These are phyloP conservation scores for Apophysomyces ossiformis DNA, from an alignment of 371 early-diverging fungal species.

Conservation along the genomic window DNA sequence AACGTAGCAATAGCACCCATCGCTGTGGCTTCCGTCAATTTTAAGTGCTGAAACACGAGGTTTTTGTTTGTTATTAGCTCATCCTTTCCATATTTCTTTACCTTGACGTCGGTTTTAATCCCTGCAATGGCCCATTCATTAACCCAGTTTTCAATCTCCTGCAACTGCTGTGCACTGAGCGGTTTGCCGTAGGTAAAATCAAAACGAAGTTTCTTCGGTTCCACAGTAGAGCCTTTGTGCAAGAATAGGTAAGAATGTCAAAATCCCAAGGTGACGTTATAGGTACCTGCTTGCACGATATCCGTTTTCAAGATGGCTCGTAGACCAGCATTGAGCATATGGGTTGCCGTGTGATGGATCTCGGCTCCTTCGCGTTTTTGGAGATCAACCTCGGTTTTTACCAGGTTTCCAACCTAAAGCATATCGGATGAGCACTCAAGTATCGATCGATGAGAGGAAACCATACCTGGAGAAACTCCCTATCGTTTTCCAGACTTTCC, in stretches of 20 bases:
- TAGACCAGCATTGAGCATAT: slow-evolving; percentile 74
- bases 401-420: slow-evolving; percentile 35
- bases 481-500: slow-evolving; percentile 36
- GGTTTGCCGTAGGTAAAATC: slow-evolving; percentile 75
- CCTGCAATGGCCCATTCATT: slow-evolving; percentile 57
- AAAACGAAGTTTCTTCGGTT: slow-evolving; percentile 67
- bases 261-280: background rate
- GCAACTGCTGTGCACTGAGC: slow-evolving; percentile 54
- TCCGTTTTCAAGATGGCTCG: slow-evolving; percentile 59
- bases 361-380: slow-evolving; percentile 63
- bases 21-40: slow-evolving; percentile 64
- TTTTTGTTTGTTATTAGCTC: background rate
- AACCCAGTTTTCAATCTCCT: slow-evolving; percentile 62
- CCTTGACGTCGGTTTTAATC: slow-evolving; percentile 49
- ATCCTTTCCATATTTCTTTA: slow-evolving; percentile 3
- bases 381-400: slow-evolving; percentile 57
- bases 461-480: slow-evolving; percentile 44
- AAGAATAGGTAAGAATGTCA: background rate
- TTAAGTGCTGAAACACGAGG: slow-evolving; percentile 42
- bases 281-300: slow-evolving; percentile 72
- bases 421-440: background rate
- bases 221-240: slow-evolving; percentile 64
- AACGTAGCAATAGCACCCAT: slow-evolving; percentile 71
- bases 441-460: slow-evolving; percentile 12
- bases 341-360: slow-evolving; percentile 83